These are phyloP conservation scores for Ephemerocybe angulata DNA, from an alignment of 768 basidiomycete genomes.

Conservation along the genomic window DNA sequence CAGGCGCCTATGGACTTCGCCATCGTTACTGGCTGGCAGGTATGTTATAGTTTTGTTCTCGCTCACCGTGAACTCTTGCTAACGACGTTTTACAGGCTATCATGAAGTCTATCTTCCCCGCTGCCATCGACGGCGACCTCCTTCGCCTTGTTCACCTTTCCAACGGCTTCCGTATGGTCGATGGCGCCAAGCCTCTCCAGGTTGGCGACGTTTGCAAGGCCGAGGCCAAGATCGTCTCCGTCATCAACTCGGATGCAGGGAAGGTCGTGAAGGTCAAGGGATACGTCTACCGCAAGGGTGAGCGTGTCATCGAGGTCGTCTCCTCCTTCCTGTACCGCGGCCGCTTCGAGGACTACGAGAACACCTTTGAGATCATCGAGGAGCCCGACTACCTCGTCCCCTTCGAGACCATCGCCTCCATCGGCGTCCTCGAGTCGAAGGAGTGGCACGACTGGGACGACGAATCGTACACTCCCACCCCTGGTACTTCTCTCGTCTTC, in stretches of 20 bases:
- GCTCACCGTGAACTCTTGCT: constrained; percentile 7
- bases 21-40: constrained; percentile 98
- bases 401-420: constrained; percentile 68
- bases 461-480: constrained; percentile 67
- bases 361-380: constrained; percentile 91
- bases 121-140: constrained; percentile 87
- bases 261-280: constrained; percentile 93
- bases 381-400: constrained; percentile 86
- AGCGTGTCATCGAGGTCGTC: constrained; percentile 87
- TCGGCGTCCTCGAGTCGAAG: constrained; percentile 91
- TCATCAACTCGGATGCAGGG: constrained; percentile 86
- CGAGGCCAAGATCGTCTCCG: constrained; percentile 83
- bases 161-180: constrained; percentile 90
- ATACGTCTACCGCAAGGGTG: constrained; percentile 68
- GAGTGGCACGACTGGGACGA: constrained; percentile 98
- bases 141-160: constrained; percentile 95
- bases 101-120: constrained; percentile 97
- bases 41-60: constrained; percentile 33
- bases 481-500: constrained; percentile 87
- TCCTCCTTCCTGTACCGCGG: constrained; percentile 98
- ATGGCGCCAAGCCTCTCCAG: constrained; percentile 69
- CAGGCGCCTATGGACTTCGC: constrained; percentile 98
- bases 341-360: constrained; percentile 87
- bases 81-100: constrained; percentile 65
- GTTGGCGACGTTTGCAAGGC: constrained; percentile 90